Evolutionary conservation across 2,329 filamentous ascomycete species (phyloP).

Genomic region (Aspergillus uvarum): DNA sequence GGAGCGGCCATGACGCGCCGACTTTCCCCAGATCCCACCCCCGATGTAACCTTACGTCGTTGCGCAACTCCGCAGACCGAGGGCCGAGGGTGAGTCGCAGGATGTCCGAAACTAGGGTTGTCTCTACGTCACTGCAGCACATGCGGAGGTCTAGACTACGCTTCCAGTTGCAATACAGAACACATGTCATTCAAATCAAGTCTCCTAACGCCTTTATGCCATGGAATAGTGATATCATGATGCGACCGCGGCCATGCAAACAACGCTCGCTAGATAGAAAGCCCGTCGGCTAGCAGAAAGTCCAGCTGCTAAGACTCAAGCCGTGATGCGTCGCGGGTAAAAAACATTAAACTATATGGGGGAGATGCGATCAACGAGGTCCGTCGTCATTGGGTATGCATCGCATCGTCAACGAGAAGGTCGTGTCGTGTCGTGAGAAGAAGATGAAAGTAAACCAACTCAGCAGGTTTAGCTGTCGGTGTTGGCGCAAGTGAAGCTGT

Average conservation of each 20-base stretch:
- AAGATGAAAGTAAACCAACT: not conserved
- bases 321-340: not conserved
- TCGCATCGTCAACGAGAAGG: not conserved
- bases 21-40: not conserved
- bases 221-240: not conserved
- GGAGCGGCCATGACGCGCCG: not conserved
- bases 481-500: constrained; percentile 29
- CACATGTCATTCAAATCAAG: not conserved
- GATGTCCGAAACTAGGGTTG: no score
- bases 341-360: not conserved
- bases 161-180: not conserved
- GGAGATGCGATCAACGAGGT: not conserved
- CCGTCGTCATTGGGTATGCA: not conserved
- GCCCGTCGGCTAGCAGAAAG: not conserved
- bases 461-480: constrained; percentile 1
- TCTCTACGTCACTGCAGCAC: no score
- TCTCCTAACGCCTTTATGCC: not conserved
- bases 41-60: not conserved
- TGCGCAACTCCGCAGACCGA: not conserved
- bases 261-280: not conserved
- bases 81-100: not conserved
- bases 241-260: not conserved
- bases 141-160: no score
- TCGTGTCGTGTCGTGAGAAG: not conserved
- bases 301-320: not conserved